A percentile compares a stretch with the other conserved stretches of the same genome.
These are phyloP conservation scores for Irpex sp. DNA, from an alignment of 1,284 basidiomycete genomes.

Conservation along the genomic window DNA sequence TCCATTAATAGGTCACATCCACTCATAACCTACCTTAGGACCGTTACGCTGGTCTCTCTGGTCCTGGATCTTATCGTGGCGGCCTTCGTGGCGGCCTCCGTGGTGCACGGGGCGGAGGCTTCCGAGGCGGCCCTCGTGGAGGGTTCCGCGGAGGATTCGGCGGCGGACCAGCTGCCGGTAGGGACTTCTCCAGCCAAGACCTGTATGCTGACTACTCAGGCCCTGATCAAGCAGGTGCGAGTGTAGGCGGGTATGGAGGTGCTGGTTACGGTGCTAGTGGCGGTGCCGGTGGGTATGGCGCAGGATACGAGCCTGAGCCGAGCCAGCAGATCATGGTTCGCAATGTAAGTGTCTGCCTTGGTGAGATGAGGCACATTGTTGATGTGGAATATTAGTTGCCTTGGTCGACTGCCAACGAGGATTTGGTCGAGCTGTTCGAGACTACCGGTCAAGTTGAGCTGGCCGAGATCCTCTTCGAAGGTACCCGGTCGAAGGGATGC, in stretches of 20 bases:
- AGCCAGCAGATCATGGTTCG: slow-evolving; percentile 97
- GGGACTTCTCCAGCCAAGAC: slow-evolving; percentile 76
- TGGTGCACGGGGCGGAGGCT: slow-evolving; percentile 37
- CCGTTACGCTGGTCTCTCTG: slow-evolving; percentile 81
- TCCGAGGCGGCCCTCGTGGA: slow-evolving; percentile 49
- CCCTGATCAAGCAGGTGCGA: slow-evolving; percentile 60
- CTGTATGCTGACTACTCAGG: slow-evolving; percentile 82
- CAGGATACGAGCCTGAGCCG: slow-evolving; percentile 61
- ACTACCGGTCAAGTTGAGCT: slow-evolving; percentile 93
- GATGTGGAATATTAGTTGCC: slow-evolving; percentile 60
- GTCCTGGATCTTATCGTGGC: slow-evolving; percentile 61
- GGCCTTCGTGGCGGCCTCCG: slow-evolving; percentile 55
- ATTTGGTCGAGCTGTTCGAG: slow-evolving; percentile 96
- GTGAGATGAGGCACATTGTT: background rate
- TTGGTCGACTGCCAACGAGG: slow-evolving; percentile 99
- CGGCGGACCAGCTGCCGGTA: slow-evolving; percentile 43
- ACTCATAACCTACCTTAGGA: slow-evolving; percentile 46
- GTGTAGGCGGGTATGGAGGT: slow-evolving; percentile 39
- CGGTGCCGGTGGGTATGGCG: slow-evolving; percentile 26
- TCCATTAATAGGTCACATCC: background rate
- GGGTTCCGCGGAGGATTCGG: slow-evolving; percentile 44
- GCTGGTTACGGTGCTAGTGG: slow-evolving; percentile 30
- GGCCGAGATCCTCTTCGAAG: slow-evolving; percentile 93
- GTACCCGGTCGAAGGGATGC: slow-evolving; percentile 86
- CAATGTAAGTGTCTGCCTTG: slow-evolving; percentile 65